Conservation (phyloP, 768 basidiomycete species). For the Pluteus cervinus region DNA sequence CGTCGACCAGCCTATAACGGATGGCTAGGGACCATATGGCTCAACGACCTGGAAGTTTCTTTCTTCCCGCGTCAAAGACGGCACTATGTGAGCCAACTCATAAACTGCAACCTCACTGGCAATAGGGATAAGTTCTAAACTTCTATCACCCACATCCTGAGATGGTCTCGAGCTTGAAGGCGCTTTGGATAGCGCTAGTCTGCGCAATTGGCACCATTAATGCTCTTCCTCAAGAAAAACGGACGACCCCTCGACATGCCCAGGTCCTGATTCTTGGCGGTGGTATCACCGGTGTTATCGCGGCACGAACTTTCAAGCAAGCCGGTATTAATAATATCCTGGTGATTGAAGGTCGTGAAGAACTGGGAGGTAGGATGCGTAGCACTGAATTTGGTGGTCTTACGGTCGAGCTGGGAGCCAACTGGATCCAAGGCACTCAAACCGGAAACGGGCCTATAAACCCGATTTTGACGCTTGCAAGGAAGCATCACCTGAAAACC, state of each 20-base stretch:
- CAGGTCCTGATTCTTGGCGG: conserved; percentile 59
- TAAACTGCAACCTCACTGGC: no score
- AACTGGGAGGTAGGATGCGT: conserved; percentile 59
- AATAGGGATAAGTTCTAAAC: no score
- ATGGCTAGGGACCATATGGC: no score
- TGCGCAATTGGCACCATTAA: no score
- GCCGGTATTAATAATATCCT: conserved; percentile 52
- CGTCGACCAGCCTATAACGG: no score
- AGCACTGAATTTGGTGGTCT: conserved; percentile 38
- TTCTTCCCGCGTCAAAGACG: no score
- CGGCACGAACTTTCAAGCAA: conserved; percentile 52
- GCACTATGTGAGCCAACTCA: no score
- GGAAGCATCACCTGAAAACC: conserved; percentile 46
- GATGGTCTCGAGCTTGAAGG: no score
- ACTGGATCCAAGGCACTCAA: conserved; percentile 55
- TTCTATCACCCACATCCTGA: no score
- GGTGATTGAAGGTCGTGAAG: conserved; percentile 51
- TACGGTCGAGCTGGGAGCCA: conserved; percentile 52
- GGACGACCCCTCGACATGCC: conserved; percentile 7
- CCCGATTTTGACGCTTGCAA: conserved; percentile 52
- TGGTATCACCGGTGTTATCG: conserved; percentile 60
- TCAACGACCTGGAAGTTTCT: no score
- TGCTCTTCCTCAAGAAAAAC: no score
- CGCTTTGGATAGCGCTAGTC: no score
- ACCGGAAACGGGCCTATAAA: conserved; percentile 43